A percentile compares a stretch with the other conserved stretches of the same genome.
Evolutionary conservation across 2,329 filamentous ascomycete species (phyloP).

Genomic region (Colletotrichum sp.): DNA sequence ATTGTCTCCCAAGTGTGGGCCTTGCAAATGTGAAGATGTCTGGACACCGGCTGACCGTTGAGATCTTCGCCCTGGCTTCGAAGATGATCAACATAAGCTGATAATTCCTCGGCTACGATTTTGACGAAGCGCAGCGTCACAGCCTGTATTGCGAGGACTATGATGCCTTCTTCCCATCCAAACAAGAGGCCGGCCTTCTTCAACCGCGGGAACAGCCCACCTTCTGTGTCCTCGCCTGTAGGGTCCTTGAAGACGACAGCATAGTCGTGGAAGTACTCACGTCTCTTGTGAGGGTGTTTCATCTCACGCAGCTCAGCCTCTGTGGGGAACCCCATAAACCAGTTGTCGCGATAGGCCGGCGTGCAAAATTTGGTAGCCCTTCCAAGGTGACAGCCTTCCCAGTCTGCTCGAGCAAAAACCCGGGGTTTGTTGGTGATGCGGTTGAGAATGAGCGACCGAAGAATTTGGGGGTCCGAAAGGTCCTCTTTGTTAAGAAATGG

Average conservation of each 20-base stretch:
- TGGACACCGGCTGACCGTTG: neutral
- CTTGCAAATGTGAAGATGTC: neutral
- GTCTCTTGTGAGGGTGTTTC: neutral
- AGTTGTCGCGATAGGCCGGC: neutral
- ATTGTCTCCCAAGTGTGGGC: neutral
- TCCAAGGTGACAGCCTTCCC: neutral
- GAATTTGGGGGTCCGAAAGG: neutral
- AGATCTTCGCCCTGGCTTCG: neutral
- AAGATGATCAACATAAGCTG: neutral
- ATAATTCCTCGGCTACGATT: neutral
- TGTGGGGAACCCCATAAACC: slow-evolving; percentile 7
- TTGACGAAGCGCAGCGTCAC: neutral
- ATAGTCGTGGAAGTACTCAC: neutral
- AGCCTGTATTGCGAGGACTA: neutral
- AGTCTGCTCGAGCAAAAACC: neutral
- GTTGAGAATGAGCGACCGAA: neutral
- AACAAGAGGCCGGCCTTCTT: neutral
- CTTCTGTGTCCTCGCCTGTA: neutral
- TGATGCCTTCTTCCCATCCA: slow-evolving; percentile 6
- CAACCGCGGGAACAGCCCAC: neutral
- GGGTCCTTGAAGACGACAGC: neutral
- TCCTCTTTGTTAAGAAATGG: neutral
- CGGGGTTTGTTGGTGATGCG: neutral
- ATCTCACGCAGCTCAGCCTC: neutral
- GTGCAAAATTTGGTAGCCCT: neutral